These are phyloP conservation scores for Suillus weaverae DNA, from an alignment of 768 basidiomycete species.

Conservation along the genomic window DNA sequence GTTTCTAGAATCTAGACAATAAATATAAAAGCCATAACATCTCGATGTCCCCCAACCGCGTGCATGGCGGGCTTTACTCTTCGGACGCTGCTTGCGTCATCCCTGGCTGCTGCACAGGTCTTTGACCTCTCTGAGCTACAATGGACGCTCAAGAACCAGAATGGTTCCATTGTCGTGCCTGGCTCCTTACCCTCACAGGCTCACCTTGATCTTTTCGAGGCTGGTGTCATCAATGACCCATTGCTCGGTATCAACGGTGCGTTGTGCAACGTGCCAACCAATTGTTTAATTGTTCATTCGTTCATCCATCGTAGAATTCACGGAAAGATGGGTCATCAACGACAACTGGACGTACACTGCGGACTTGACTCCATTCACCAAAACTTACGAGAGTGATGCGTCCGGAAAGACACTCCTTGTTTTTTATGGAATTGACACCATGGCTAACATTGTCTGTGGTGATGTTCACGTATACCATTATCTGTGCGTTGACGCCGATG, in stretches of 20 bases:
- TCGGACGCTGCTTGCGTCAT: constrained; percentile 3
- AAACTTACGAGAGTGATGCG: constrained; percentile 19
- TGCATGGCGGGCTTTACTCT: constrained; percentile 3
- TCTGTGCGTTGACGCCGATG: not conserved
- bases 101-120: constrained; percentile 21
- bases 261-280: constrained; percentile 7
- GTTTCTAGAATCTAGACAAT: not conserved
- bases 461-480: not conserved
- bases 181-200: constrained; percentile 52
- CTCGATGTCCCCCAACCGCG: not conserved
- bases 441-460: constrained; percentile 51
- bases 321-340: constrained; percentile 53
- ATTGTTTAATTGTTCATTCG: not conserved
- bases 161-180: constrained; percentile 54
- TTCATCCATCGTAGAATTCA: constrained; percentile 41
- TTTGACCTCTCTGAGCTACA: constrained; percentile 47
- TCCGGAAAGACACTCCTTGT: constrained; percentile 43
- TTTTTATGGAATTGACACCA: constrained; percentile 58
- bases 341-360: constrained; percentile 64
- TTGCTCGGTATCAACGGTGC: constrained; percentile 54
- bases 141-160: constrained; percentile 56
- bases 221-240: constrained; percentile 55
- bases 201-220: constrained; percentile 52
- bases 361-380: constrained; percentile 45
- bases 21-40: not conserved